phyloP scores from a whole-genome alignment of 371 early-diverging fungal genomes.

The Mortierella sp. region DNA sequence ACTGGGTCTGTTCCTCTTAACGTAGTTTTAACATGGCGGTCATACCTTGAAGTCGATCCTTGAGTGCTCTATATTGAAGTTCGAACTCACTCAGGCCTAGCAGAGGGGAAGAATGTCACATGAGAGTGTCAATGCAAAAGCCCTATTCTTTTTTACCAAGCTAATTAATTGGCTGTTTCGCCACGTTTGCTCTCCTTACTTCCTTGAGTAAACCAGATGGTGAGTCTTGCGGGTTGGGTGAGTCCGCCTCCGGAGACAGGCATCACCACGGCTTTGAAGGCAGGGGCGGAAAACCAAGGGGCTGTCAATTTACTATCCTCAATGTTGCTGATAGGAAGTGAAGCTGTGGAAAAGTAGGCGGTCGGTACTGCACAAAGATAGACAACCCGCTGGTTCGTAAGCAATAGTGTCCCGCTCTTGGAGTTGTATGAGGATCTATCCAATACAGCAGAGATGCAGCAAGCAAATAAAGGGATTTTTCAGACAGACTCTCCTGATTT shows the following conservation, averaged over 20 bases:
- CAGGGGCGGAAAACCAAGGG: conserved; percentile 45
- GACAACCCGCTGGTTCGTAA: conserved; percentile 47
- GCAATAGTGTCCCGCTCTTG: conserved; percentile 30
- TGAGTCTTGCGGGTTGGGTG: conserved; percentile 33
- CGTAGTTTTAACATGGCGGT: background rate
- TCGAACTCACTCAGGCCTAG: conserved; percentile 47
- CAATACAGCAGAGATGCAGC: background rate
- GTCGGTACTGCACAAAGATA: conserved; percentile 31
- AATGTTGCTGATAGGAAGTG: conserved; percentile 39
- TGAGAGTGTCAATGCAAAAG: background rate
- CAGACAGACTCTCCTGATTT: too few relatives aligned
- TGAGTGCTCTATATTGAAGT: conserved; percentile 29
- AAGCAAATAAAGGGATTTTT: background rate
- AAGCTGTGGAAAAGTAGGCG: conserved; percentile 30
- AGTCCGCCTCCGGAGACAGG: conserved; percentile 44
- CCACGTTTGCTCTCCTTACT: conserved; percentile 13
- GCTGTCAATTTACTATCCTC: conserved; percentile 46
- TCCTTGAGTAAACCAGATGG: conserved; percentile 32
- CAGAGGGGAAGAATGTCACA: background rate
- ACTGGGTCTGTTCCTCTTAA: background rate
- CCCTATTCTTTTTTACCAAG: background rate
- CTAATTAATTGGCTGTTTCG: background rate
- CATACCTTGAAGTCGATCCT: conserved; percentile 43
- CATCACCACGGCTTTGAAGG: conserved; percentile 44
- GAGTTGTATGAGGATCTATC: conserved; percentile 28